Conservation (phyloP, 148 eudicot species). For the Spergularia marina region DNA sequence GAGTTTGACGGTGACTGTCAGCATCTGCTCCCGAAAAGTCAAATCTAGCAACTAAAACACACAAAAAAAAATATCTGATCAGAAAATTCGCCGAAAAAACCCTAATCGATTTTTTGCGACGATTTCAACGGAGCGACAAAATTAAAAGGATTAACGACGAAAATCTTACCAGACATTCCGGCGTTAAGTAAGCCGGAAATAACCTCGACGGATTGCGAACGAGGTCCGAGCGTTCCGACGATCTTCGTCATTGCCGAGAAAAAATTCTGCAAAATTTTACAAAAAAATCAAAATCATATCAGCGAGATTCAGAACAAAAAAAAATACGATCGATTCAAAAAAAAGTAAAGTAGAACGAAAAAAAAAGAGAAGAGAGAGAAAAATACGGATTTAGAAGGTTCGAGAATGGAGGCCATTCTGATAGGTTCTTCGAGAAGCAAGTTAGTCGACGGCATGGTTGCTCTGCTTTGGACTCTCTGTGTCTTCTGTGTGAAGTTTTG, state of each 20-base stretch:
- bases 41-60: constrained; percentile 72
- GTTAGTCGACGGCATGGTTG: constrained; percentile 75
- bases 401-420: constrained; percentile 94
- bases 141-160: too few species aligned
- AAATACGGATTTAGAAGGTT: constrained; percentile 79
- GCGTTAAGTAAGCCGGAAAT: constrained; percentile 77
- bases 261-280: constrained; percentile 47
- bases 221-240: constrained; percentile 90
- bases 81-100: not conserved
- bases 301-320: not conserved
- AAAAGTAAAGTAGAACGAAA: not conserved
- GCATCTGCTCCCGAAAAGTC: constrained; percentile 94
- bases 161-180: constrained; percentile 76
- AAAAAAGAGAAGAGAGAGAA: not conserved
- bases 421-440: constrained; percentile 93
- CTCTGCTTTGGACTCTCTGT: too few species aligned
- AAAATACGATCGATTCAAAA: not conserved
- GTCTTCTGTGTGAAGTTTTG: not conserved
- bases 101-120: not conserved
- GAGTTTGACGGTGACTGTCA: constrained; percentile 74
- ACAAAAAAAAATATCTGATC: not conserved
- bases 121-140: too few species aligned
- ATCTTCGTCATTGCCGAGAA: constrained; percentile 95
- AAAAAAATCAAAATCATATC: constrained; percentile 9
- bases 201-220: constrained; percentile 71